Evolutionary conservation across 345 rosid species (phyloP), one percentile per base, ranked within the genome.

Genomic region (Luvunga scandens): DNA sequence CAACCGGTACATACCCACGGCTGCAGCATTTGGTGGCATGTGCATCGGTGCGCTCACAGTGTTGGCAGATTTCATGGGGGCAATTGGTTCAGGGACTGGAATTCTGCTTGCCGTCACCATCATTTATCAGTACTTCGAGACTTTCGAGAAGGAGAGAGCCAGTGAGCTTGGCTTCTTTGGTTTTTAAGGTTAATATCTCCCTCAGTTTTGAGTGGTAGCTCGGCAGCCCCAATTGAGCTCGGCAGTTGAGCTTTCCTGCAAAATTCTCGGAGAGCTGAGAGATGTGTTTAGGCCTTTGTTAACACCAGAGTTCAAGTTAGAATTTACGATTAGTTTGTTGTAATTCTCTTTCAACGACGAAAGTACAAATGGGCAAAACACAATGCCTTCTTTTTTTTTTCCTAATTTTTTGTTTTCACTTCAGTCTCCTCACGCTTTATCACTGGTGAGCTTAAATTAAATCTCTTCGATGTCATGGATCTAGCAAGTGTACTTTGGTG

Each of bases 141-240:
- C 97, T n/a, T 93, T 93, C 7, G 97, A 93, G 85, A 93, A 93
- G 88, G 97, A 92, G 83, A 91, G 86, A 77, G 97, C 95, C 18
- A 91, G 91, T 64, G 97, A 93, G 77, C 97, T 93, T 30, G 97
- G 97, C 65, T 89, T 93, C 92, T 93, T 91, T 16, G 97, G 97
- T 39, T 91, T 93, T 85, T 93, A 82, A 79, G 67, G 56, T 72
- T 45, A 53, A 16, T 53, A n/a, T 71, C 3, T 67, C 3, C 68
- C 6, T 18, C 7, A 55, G 56, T 21, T 75, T 34, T 76, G 36
- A 45, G 38, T 19, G 9, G 38, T 5, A 22, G 24, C 3, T 45
- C 56, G 74, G 79, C 59, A 60, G 78, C 28, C 42, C 61, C 57
- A 14, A 53, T 45, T 12, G 72, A 78, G 42, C 0, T 38, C 42